Base-by-base conservation (phyloP, 2,329 filamentous ascomycete genomes). In the Calonectria hongkongensis region DNA sequence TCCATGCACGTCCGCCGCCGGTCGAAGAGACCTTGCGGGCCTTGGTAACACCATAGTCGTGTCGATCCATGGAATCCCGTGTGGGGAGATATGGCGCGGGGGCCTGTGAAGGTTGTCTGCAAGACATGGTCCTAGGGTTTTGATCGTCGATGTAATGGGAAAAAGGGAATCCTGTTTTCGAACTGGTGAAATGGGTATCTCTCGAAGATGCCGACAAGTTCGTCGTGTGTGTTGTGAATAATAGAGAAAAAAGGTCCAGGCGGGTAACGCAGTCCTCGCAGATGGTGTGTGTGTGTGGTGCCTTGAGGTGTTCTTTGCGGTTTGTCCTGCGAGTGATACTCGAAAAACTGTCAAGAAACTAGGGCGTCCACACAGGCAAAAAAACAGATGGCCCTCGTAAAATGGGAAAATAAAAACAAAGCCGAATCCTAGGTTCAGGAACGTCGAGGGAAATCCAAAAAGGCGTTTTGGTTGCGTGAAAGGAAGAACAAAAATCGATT, bases 1-100 rank as follows among this genome's bases (percentile, higher is more conserved):
- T 95, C 94, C 94, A 96, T 70, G 94, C 94, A 83, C 94, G 89
- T 79, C 94, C 94, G 77, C 94, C 93, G 75, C 94, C 93, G 64
- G 93, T 94, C 72, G 93, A 92, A 27, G 91, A 89, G 74, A 89
- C 85, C 86, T 94, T 94, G 74, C 92, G 89, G 82, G 88, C 91
- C 85, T 94, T 94, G 72, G 87, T 86, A 81, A 92, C 86, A 68
- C 90, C 88, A 78, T 89, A 91, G 25, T 90, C 89, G 74, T 91
- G 89, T 74, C 89, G 88, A 73, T 89, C 88, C 79, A 90, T 86
- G 74, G 84, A 85, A 80, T 92, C 90, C 68, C 88, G 87, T 27
- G 86, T 87, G 33, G 88, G 88, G 48, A 86, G 85, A 78, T 90
- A 91, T 47, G 85, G 81, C 74, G 83, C 80, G 70, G 86, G 81